phyloP scores from a whole-genome alignment of 805 yeast genomes.

The Kodamaea restingae region DNA sequence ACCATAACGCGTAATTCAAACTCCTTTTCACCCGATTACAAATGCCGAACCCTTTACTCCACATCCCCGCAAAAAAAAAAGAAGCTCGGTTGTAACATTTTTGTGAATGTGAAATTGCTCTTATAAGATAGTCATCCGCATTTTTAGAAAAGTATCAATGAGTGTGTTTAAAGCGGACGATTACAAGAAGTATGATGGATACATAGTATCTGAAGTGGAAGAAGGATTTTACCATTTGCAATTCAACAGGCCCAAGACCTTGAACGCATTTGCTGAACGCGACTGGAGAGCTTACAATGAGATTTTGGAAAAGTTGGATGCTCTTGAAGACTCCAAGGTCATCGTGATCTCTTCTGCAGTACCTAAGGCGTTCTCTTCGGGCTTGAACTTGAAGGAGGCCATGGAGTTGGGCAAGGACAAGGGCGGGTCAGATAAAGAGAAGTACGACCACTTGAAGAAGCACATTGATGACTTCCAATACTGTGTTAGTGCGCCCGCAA shows the following conservation, averaged over 20 bases:
- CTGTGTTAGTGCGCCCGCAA: conserved; percentile 45
- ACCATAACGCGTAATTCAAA: no score
- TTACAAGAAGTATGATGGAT: conserved; percentile 23
- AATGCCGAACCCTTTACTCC: neutral
- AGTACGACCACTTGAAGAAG: conserved; percentile 21
- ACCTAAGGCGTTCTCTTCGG: conserved; percentile 59
- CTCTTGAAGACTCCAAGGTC: conserved; percentile 43
- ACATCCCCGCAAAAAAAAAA: conserved; percentile 3
- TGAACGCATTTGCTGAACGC: conserved; percentile 54
- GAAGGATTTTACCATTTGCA: conserved; percentile 53
- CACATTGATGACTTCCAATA: conserved; percentile 57
- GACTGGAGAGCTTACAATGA: conserved; percentile 57
- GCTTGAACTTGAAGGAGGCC: conserved; percentile 53
- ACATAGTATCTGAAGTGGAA: conserved; percentile 39
- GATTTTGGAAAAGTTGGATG: conserved; percentile 44
- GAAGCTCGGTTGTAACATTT: conserved; percentile 7
- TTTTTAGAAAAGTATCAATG: neutral
- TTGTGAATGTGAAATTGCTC: neutral
- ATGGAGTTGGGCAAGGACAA: conserved; percentile 7
- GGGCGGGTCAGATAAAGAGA: conserved; percentile 17
- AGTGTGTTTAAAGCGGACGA: conserved; percentile 11
- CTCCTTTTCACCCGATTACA: no score
- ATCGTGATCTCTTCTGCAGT: conserved; percentile 53
- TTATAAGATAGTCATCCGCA: neutral
- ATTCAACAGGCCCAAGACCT: conserved; percentile 54